Conservation (phyloP, 2,329 filamentous ascomycete genomes). For the Diaporthe ampelina region DNA sequence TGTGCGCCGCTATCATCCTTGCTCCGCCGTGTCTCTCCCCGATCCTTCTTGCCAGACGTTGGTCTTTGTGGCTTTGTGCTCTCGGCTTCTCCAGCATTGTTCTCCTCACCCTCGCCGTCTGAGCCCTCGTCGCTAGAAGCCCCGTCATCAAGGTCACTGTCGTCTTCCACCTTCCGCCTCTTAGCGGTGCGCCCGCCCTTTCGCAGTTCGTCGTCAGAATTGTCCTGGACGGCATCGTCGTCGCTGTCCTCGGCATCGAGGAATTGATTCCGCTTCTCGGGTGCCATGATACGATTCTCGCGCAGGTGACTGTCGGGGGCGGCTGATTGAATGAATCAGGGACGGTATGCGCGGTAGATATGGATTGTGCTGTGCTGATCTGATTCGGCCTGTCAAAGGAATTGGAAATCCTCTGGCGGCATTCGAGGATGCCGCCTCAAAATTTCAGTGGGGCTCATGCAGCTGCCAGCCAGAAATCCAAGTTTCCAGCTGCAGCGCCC, state of each 20-base stretch:
- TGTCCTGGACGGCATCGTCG: conserved; percentile 71
- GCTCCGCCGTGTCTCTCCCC: conserved; percentile 41
- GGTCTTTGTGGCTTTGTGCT: background rate
- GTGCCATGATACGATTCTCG: conserved; percentile 66
- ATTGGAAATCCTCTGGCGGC: conserved; percentile 23
- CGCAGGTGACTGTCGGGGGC: background rate
- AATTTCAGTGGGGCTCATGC: conserved; percentile 35
- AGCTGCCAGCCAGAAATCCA: conserved; percentile 7
- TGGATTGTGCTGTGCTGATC: conserved; percentile 1
- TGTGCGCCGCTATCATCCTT: conserved; percentile 49
- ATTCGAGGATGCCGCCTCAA: conserved; percentile 26
- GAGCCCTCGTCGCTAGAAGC: conserved; percentile 55
- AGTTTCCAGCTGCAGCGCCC: background rate
- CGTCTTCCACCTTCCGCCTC: conserved; percentile 70
- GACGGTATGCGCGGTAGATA: background rate
- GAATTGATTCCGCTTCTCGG: conserved; percentile 80
- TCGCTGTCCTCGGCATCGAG: conserved; percentile 73
- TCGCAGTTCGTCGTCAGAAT: conserved; percentile 74
- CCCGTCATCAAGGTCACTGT: conserved; percentile 54
- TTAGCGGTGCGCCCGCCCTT: conserved; percentile 76
- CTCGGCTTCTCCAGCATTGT: conserved; percentile 40
- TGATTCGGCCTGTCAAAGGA: conserved; percentile 29
- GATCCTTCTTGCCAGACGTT: conserved; percentile 40
- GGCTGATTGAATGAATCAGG: conserved; percentile 23
- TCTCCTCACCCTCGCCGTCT: conserved; percentile 45